Evolutionary conservation across 331 rosid species (phyloP).

Genomic region (Spiraea crenata): DNA sequence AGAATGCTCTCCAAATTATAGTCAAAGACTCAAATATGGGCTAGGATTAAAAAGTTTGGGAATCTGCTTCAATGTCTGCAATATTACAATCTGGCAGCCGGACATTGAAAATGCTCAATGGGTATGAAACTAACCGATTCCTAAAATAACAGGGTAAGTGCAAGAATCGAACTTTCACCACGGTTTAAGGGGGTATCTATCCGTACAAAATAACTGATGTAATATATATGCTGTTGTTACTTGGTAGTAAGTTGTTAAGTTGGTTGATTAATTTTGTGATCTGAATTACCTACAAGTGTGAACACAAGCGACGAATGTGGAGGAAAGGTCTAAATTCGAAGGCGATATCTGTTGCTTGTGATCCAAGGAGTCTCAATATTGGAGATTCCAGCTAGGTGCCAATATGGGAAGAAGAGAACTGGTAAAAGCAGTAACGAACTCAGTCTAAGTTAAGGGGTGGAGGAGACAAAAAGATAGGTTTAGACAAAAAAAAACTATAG

Average conservation of each 20-base stretch:
- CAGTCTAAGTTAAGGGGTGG: constrained; percentile 54
- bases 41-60: no score
- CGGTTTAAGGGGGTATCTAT: neutral
- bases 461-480: constrained; percentile 18
- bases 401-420: constrained; percentile 34
- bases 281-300: constrained; percentile 25
- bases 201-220: neutral
- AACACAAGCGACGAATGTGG: constrained; percentile 24
- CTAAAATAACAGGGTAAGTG: neutral
- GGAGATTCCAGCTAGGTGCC: constrained; percentile 13
- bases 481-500: constrained; percentile 21
- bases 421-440: constrained; percentile 53
- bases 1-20: no score
- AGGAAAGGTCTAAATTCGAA: constrained; percentile 31
- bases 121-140: no score
- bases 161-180: neutral
- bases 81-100: no score
- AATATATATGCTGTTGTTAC: neutral
- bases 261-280: neutral
- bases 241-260: constrained; percentile 2
- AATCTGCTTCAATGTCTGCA: no score
- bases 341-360: constrained; percentile 18
- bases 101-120: no score
- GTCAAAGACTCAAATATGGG: no score
- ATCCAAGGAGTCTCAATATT: neutral